Evolutionary conservation across 345 rosid genomes (phyloP).

Genomic region (Citropsis articulata): DNA sequence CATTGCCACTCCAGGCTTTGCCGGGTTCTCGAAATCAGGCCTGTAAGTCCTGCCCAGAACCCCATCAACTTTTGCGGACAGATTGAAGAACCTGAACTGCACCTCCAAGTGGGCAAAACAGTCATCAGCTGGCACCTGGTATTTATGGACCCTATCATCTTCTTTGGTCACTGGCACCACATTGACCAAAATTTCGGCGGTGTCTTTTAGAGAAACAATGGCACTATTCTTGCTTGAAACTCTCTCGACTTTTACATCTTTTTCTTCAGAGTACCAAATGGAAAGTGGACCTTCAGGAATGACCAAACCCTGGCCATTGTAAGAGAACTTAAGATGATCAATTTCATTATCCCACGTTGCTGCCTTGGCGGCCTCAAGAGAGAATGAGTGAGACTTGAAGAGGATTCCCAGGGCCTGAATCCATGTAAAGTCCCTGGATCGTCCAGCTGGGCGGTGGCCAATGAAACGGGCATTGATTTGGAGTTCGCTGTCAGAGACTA

Average conservation of each 20-base stretch:
- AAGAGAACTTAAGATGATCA: constrained; percentile 20
- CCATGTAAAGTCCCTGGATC: constrained; percentile 57
- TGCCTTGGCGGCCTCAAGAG: constrained; percentile 20
- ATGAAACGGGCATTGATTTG: constrained; percentile 55
- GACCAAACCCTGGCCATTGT: constrained; percentile 6
- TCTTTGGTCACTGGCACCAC: constrained; percentile 28
- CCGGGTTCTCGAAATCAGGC: constrained; percentile 20
- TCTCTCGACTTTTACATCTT: constrained; percentile 25
- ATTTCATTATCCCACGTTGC: constrained; percentile 18
- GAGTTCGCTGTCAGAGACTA: constrained; percentile 49
- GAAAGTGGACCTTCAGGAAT: constrained; percentile 11
- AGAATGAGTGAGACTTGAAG: constrained; percentile 22
- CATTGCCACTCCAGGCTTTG: constrained; percentile 21
- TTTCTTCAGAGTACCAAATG: constrained; percentile 20
- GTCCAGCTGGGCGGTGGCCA: constrained; percentile 46
- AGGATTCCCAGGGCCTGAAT: constrained; percentile 51
- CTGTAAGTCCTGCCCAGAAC: constrained; percentile 19
- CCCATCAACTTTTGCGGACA: constrained; percentile 15
- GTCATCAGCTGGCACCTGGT: constrained; percentile 11
- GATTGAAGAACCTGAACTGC: constrained; percentile 20
- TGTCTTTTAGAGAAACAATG: constrained; percentile 11
- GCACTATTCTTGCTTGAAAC: constrained; percentile 21
- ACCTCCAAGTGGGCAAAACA: constrained; percentile 21
- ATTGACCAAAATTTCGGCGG: constrained; percentile 14
- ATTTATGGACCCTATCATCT: constrained; percentile 20